Percentiles rank a stretch among this genome's conserved stretches.
phyloP scores from a whole-genome alignment of 306 rosid genomes.

The Castanea sativa region DNA sequence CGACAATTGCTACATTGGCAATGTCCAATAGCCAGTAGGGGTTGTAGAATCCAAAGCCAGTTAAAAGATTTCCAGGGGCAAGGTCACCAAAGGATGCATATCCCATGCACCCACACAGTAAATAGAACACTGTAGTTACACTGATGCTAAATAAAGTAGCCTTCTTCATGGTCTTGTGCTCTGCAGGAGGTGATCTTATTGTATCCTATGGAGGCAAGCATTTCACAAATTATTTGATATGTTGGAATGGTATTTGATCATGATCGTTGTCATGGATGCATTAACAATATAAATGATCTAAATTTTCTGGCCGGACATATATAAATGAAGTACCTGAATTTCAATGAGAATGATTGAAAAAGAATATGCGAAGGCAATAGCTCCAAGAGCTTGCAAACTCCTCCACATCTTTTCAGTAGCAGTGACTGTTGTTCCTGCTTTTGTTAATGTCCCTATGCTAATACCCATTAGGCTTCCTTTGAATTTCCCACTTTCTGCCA shows the following conservation, averaged over 20 bases:
- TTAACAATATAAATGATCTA: not conserved
- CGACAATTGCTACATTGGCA: conserved; percentile 64
- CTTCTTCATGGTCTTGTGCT: conserved; percentile 72
- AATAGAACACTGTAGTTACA: conserved; percentile 55
- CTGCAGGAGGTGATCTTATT: conserved; percentile 67
- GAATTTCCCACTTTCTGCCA: conserved; percentile 49
- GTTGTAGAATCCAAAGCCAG: conserved; percentile 79
- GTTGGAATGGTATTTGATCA: not conserved
- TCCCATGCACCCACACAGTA: conserved; percentile 73
- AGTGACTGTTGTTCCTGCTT: conserved; percentile 56
- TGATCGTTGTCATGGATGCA: not conserved
- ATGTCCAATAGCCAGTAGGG: conserved; percentile 80
- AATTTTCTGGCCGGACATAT: not conserved
- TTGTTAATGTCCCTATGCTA: conserved; percentile 57
- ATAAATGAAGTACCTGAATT: conserved; percentile 53
- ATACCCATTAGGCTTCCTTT: conserved; percentile 68
- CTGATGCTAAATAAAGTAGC: conserved; percentile 48
- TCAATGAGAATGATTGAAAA: conserved; percentile 71
- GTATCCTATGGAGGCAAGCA: conserved; percentile 48
- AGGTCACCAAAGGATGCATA: conserved; percentile 74
- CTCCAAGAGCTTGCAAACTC: conserved; percentile 69
- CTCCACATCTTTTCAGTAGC: conserved; percentile 72
- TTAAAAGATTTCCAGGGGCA: conserved; percentile 70
- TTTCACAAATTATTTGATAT: not conserved
- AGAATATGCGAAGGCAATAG: conserved; percentile 75